Evolutionary conservation across 2,329 filamentous ascomycete genomes (phyloP), one percentile per base, ranked within the genome.

Genomic region (Arthroderma sp.): DNA sequence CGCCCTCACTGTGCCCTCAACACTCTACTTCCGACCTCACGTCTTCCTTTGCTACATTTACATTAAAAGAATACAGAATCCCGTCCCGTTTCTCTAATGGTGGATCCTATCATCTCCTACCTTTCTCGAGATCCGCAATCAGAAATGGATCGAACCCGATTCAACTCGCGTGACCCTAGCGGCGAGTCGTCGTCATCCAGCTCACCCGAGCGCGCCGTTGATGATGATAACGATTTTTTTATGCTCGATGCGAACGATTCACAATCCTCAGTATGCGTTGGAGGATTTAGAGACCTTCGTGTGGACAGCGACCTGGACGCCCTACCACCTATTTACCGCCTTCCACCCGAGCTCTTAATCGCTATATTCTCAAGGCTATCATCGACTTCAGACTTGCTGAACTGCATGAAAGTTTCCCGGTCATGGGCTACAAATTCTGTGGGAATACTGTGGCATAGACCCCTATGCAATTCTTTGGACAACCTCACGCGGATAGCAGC

Each of bases 301-400:
- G 78, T 78, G 51, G 74, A 74, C 54, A 77, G 79, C 54, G 54
- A 45, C 30, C 52, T 47, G 29, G 56, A 61, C 36, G 45, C 58
- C 33, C 50, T 57, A 28, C 65, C 68, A 43, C 86, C 88, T 40
- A 80, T 95, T 48, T 82, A 83, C 54, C 79, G 83, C 46, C 73
- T 98, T 32, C 91, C 91, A 34, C 89, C 88, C 62, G 91, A 98
- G 70, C 83, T 98, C 50, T 79, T 96, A 60, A 95, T 98, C 58
- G 77, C 80, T 64, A 82, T 96, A 57, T 95, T 98, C 65, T 74
- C 84, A 32, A 91, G 87, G 63, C 76, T 98, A 47, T 80, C 73
- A 56, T 78, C 75, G 8, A 75, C 87, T 2, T 68, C 72, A 38
- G 89, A 98, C 58, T 74, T 95, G 54, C 75, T 86, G 53, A 82